Percentiles rank a stretch among this genome's conserved stretches.
Conservation (phyloP, 495 filamentous ascomycete species). For the Tuber brumale region DNA sequence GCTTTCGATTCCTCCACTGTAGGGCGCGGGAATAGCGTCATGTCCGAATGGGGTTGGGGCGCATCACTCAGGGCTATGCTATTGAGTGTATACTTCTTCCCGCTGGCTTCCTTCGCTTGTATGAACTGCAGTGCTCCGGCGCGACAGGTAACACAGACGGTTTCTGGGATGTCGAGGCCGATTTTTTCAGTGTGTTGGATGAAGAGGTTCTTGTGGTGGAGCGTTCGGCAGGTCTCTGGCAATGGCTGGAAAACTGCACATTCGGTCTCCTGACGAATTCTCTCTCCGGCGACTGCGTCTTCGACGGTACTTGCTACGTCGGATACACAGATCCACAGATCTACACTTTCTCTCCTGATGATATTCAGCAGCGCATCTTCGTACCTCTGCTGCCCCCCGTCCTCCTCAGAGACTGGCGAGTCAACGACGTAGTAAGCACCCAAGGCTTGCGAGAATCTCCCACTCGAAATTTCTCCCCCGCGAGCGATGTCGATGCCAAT, state of each 20-base stretch:
- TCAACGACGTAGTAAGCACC: constrained; percentile 51
- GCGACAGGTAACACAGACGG: constrained; percentile 52
- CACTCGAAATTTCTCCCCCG: constrained; percentile 42
- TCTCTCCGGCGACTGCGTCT: constrained; percentile 59
- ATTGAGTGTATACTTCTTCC: constrained; percentile 56
- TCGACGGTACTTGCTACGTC: constrained; percentile 54
- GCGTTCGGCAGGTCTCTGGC: constrained; percentile 38
- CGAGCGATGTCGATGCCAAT: constrained; percentile 64
- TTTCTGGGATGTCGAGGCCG: constrained; percentile 55
- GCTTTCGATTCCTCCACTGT: constrained; percentile 51
- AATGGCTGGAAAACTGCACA: constrained; percentile 59
- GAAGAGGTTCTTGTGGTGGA: constrained; percentile 58
- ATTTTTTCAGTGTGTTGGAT: constrained; percentile 49
- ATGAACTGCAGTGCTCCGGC: constrained; percentile 54
- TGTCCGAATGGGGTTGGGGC: constrained; percentile 37
- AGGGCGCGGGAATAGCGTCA: constrained; percentile 46
- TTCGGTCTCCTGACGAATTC: constrained; percentile 52
- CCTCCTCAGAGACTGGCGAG: constrained; percentile 38
- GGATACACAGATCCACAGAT: constrained; percentile 69
- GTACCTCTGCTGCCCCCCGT: constrained; percentile 15
- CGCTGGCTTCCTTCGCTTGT: neutral
- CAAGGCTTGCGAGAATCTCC: constrained; percentile 48
- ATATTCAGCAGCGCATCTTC: constrained; percentile 50
- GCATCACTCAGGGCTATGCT: constrained; percentile 51
- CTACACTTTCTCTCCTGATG: constrained; percentile 55